These are phyloP conservation scores for Penicillium sp. DNA, from an alignment of 2,329 filamentous ascomycete species.

Conservation along the genomic window DNA sequence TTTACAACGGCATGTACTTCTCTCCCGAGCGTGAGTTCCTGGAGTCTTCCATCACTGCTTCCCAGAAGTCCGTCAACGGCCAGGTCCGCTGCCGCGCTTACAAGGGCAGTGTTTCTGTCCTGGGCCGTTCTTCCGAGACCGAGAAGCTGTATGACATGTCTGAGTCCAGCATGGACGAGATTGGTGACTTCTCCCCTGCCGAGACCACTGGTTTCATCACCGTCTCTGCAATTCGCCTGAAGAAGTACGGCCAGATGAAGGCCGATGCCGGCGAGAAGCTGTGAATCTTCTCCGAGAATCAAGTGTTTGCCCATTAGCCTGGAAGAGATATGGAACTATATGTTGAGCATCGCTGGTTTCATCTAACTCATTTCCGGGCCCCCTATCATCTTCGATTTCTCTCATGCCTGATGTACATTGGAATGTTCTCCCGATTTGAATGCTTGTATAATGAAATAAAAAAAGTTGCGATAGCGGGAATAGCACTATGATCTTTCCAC, in stretches of 20 bases:
- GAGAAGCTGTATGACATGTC: slow-evolving; percentile 67
- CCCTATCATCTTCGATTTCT: slow-evolving; percentile 10
- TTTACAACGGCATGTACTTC: slow-evolving; percentile 53
- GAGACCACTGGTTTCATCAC: slow-evolving; percentile 64
- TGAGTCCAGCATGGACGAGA: slow-evolving; percentile 68
- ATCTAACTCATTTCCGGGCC: slow-evolving; percentile 5
- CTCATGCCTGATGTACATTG: slow-evolving; percentile 11
- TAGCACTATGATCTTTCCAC: slow-evolving; percentile 7
- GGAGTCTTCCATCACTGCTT: slow-evolving; percentile 44
- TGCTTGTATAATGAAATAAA: slow-evolving; percentile 29
- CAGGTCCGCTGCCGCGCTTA: slow-evolving; percentile 62
- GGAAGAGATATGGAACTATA: slow-evolving; percentile 8
- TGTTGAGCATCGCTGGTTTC: slow-evolving; percentile 26
- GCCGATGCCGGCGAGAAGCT: slow-evolving; percentile 35
- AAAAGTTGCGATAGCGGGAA: slow-evolving; percentile 17
- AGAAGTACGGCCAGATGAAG: slow-evolving; percentile 47
- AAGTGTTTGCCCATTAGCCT: background rate
- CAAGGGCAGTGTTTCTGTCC: slow-evolving; percentile 61
- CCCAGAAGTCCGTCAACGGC: slow-evolving; percentile 54
- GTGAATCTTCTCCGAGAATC: slow-evolving; percentile 16
- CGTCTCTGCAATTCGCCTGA: slow-evolving; percentile 35
- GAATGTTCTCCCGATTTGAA: slow-evolving; percentile 15
- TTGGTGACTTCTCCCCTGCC: slow-evolving; percentile 64
- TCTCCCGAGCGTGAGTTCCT: slow-evolving; percentile 69
- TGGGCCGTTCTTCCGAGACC: slow-evolving; percentile 57